These are phyloP conservation scores for Cladophialophora psammophila DNA, from an alignment of 2,329 filamentous ascomycete species.

Conservation along the genomic window DNA sequence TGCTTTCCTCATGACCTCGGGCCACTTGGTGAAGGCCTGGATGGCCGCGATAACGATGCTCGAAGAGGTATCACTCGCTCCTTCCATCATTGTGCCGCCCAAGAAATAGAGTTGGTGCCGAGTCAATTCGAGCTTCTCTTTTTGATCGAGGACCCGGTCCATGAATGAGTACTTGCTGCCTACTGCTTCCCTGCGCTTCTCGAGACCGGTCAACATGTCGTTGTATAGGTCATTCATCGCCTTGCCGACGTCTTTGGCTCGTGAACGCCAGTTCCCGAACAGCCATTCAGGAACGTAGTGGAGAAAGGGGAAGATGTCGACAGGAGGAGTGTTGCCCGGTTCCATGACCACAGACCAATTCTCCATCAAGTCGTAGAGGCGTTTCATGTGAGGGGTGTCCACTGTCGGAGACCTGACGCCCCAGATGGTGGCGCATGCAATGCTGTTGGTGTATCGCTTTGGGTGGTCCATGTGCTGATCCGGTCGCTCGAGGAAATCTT, in stretches of 20 bases:
- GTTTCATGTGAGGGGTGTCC: conserved; percentile 48
- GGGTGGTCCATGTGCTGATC: conserved; percentile 58
- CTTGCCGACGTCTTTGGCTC: conserved; percentile 48
- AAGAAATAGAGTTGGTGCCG: conserved; percentile 53
- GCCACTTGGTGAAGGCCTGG: conserved; percentile 59
- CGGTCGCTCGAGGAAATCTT: conserved; percentile 53
- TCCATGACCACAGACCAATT: conserved; percentile 56
- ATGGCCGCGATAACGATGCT: conserved; percentile 49
- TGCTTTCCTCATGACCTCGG: conserved; percentile 53
- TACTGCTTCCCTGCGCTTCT: conserved; percentile 43
- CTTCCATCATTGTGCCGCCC: conserved; percentile 44
- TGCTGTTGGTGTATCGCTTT: conserved; percentile 59
- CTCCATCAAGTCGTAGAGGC: conserved; percentile 55
- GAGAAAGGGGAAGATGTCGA: conserved; percentile 57
- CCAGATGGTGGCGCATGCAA: conserved; percentile 49
- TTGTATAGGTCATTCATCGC: conserved; percentile 54
- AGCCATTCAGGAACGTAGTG: conserved; percentile 53
- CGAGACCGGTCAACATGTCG: conserved; percentile 46
- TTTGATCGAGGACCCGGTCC: conserved; percentile 52
- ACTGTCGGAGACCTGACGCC: conserved; percentile 47
- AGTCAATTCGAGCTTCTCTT: conserved; percentile 44
- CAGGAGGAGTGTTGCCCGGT: conserved; percentile 57
- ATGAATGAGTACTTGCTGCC: conserved; percentile 47
- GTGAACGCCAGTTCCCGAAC: conserved; percentile 51
- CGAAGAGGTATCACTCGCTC: conserved; percentile 52